Evolutionary conservation across 768 basidiomycete genomes (phyloP).

Genomic region (Rhizopogon roseolus): DNA sequence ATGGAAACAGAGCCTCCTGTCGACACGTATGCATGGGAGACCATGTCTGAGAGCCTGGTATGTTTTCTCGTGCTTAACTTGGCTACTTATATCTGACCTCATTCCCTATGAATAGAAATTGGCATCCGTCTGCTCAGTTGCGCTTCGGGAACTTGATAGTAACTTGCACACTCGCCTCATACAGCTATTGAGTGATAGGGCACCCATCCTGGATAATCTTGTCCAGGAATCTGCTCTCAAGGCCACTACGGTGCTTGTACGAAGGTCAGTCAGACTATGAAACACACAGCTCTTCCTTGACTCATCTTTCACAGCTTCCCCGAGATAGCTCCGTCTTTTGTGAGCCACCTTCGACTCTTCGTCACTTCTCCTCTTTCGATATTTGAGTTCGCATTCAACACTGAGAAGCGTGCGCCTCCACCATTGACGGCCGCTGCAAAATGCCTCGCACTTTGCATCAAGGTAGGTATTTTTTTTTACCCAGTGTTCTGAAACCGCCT

Average conservation of each 20-base stretch:
- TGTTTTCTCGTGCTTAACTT: conserved; percentile 1
- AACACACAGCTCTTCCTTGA: background rate
- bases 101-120: conserved; percentile 58
- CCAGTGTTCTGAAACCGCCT: background rate
- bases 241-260: conserved; percentile 77
- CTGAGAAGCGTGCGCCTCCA: conserved; percentile 69
- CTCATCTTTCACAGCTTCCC: conserved; percentile 56
- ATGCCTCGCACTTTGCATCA: conserved; percentile 86
- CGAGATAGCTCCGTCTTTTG: conserved; percentile 68
- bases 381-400: conserved; percentile 81
- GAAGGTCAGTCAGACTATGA: conserved; percentile 50
- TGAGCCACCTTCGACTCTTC: conserved; percentile 78
- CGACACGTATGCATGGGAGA: conserved; percentile 91
- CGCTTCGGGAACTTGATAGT: conserved; percentile 60
- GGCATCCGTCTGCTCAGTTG: conserved; percentile 75
- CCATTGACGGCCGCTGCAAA: conserved; percentile 83
- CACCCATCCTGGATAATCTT: conserved; percentile 76
- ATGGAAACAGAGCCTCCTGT: conserved; percentile 75
- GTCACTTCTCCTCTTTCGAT: conserved; percentile 84
- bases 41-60: conserved; percentile 88
- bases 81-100: background rate
- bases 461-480: conserved; percentile 38
- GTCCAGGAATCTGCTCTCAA: conserved; percentile 90
- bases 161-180: conserved; percentile 66
- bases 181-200: conserved; percentile 72